phyloP scores from a whole-genome alignment of 345 rosid genomes.

The Stellera chamaejasme region DNA sequence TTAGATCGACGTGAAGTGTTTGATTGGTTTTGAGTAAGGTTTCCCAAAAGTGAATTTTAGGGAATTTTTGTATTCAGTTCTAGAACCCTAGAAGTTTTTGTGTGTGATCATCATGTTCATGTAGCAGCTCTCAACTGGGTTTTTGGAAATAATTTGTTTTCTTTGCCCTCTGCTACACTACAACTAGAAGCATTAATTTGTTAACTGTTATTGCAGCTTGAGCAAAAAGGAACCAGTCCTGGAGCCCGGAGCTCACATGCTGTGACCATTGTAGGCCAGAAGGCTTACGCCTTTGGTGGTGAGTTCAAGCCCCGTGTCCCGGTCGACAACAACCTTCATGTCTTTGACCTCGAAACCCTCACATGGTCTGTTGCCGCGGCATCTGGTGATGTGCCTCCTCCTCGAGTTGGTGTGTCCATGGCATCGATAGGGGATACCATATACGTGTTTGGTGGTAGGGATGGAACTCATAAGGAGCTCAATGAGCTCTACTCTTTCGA shows the following conservation, averaged over 20 bases:
- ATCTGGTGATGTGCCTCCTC: conserved; percentile 73
- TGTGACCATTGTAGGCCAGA: conserved; percentile 50
- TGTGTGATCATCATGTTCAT: background rate
- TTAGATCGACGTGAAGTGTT: too few species aligned
- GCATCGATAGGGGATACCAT: conserved; percentile 48
- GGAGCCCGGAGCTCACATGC: conserved; percentile 97
- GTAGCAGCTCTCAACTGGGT: background rate
- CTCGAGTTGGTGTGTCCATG: conserved; percentile 88
- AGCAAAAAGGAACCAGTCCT: conserved; percentile 66
- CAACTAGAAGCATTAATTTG: background rate
- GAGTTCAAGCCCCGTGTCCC: conserved; percentile 83
- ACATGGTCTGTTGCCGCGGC: conserved; percentile 57
- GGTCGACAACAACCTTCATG: conserved; percentile 68
- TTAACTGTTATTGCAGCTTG: conserved; percentile 34
- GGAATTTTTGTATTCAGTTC: background rate
- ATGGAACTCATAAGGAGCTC: conserved; percentile 58
- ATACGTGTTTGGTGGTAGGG: conserved; percentile 82
- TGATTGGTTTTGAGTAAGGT: too few species aligned
- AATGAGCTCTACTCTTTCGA: conserved; percentile 69
- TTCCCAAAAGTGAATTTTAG: too few species aligned
- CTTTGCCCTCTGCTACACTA: background rate
- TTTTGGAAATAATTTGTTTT: background rate
- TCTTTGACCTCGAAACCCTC: conserved; percentile 47
- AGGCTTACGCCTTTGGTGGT: conserved; percentile 75
- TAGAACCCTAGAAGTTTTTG: background rate